Percentiles rank a stretch among this genome's conserved stretches.
Conservation (phyloP, 169 alveolate species). For the Plasmodium malariae region DNA sequence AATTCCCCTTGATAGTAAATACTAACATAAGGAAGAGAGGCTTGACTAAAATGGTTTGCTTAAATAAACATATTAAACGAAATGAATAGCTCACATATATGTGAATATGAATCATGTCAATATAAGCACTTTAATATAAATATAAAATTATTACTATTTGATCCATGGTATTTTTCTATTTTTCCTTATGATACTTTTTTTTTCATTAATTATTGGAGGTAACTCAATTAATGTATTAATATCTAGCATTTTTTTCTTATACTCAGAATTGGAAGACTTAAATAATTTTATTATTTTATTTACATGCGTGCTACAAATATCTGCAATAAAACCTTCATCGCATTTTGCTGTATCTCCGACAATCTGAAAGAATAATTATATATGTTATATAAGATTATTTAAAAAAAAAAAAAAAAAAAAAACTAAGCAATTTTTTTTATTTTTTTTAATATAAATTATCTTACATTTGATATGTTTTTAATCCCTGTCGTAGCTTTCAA, state of each 20-base stretch:
- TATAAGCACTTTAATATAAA: background rate
- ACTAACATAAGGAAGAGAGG: background rate
- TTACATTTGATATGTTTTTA: conserved; percentile 43
- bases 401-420: background rate
- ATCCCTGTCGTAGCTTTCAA: conserved; percentile 50
- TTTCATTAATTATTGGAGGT: conserved; percentile 47
- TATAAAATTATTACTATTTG: conserved; percentile 50
- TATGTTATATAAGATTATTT: background rate
- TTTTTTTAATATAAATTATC: conserved; percentile 1
- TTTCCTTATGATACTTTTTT: conserved; percentile 37
- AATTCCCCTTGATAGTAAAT: background rate
- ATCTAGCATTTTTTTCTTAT: conserved; percentile 48
- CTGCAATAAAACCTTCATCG: conserved; percentile 73
- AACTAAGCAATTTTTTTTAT: no score
- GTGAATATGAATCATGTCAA: background rate
- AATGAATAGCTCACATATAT: background rate
- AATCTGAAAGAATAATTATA: conserved; percentile 13
- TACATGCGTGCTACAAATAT: conserved; percentile 50
- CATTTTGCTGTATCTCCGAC: conserved; percentile 66
- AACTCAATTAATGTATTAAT: conserved; percentile 51
- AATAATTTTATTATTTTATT: conserved; percentile 60
- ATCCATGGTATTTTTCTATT: conserved; percentile 69
- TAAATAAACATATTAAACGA: background rate
- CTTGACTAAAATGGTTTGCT: background rate
- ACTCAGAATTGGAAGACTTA: conserved; percentile 58